A percentile compares a stretch with the other conserved stretches of the same genome.
Conservation (phyloP, 352 stramenopile genomes). For the Globisporangium acanthophoron region DNA sequence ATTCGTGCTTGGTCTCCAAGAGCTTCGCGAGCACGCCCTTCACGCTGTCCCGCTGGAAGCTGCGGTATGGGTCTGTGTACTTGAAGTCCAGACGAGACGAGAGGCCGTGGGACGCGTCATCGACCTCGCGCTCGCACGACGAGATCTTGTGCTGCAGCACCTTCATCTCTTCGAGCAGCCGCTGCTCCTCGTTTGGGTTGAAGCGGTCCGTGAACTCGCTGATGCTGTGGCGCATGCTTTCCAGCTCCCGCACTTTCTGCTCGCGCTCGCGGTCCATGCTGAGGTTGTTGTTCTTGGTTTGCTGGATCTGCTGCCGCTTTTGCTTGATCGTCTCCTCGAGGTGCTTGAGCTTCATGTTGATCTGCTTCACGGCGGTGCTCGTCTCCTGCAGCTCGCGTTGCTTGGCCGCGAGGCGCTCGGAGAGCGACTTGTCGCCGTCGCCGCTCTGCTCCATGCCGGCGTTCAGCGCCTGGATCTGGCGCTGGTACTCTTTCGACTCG, state of each 20-base stretch:
- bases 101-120: conserved; percentile 91
- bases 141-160: conserved; percentile 61
- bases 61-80: conserved; percentile 92
- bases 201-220: conserved; percentile 63
- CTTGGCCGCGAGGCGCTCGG: conserved; percentile 68
- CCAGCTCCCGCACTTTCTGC: conserved; percentile 58
- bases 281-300: conserved; percentile 73
- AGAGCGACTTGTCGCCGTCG: conserved; percentile 71
- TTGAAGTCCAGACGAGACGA: conserved; percentile 96
- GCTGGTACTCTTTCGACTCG: conserved; percentile 68
- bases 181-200: conserved; percentile 64
- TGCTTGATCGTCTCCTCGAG: conserved; percentile 82
- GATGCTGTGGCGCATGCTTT: conserved; percentile 51
- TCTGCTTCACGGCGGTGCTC: conserved; percentile 84
- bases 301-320: conserved; percentile 63
- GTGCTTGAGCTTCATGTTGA: conserved; percentile 93
- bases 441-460: conserved; percentile 76
- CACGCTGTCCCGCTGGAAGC: conserved; percentile 95
- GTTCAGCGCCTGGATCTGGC: conserved; percentile 85
- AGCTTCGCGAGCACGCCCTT: conserved; percentile 97
- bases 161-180: conserved; percentile 54
- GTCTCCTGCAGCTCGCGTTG: conserved; percentile 77
- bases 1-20: conserved; percentile 92
- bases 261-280: conserved; percentile 66
- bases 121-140: conserved; percentile 80